Evolutionary conservation across 257 asterid species (phyloP), one percentile per base, ranked within the genome.

Genomic region (Solanum verrucosum): DNA sequence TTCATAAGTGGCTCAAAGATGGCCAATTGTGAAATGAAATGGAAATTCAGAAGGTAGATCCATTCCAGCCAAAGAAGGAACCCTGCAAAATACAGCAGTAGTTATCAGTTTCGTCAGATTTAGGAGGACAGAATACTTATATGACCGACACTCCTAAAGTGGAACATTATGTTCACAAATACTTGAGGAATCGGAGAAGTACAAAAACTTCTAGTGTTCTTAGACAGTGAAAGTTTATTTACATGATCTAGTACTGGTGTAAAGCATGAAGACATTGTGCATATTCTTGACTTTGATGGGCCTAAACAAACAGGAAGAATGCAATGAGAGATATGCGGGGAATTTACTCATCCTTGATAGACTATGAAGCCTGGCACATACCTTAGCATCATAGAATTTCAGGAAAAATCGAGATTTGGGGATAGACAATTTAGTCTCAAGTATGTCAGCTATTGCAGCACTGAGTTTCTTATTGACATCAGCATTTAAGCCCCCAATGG

Each of bases 231-330:
- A 91, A 91, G 93, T 88, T 84, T 82, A 90, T 91, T 91, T 93
- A 92, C 95, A 92, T 90, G 96, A 94, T 87, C 92, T 95, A 96
- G 94, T 77, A 84, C 90, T 93, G 98, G 95, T 94, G 98, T 93
- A 94, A 93, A 91, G 98, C 98, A 93, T 95, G 98, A 88, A 95
- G 96, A 92, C 98, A 95, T 70, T 94, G 98, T 92, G 96, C 96
- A 94, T 94, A 83, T 88, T 94, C 98, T 95, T 93, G 98, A 91
- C 91, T 94, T 92, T 90, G 96, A 92, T 90, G 86, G 90, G 96
- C 98, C 98, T 93, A 96, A 92, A 94, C 95, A 93, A 91, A 92
- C 91, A 93, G 92, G 90, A 90, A 94, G 92, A 93, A 87, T 92
- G 94, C 93, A 91, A 93, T 94, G 95, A 94, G 94, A 92, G 79